phyloP scores from a whole-genome alignment of 108 stramenopile genomes.

The Fistulifera pelliculosa region DNA sequence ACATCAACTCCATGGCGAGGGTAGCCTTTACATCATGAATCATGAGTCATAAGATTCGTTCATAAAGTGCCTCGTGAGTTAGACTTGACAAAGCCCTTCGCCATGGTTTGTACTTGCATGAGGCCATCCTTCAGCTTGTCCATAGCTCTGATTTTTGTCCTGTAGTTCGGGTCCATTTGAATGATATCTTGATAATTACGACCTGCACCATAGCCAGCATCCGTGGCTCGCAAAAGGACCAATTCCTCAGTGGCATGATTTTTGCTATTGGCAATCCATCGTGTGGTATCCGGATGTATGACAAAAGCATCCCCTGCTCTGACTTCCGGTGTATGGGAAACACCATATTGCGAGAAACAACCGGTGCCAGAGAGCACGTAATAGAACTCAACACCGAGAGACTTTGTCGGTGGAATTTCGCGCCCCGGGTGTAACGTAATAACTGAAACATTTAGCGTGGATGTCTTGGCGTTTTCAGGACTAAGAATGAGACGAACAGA shows the following conservation, averaged over 20 bases:
- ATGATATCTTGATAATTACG: background rate
- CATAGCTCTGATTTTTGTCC: no score
- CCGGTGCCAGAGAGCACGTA: slow-evolving; percentile 9
- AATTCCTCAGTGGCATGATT: slow-evolving; percentile 1
- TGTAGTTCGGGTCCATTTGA: background rate
- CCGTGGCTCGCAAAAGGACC: slow-evolving; percentile 6
- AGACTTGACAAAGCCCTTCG: background rate
- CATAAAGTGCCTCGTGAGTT: background rate
- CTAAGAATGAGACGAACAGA: background rate
- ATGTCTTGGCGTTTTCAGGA: background rate
- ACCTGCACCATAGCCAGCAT: background rate
- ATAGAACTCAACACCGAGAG: slow-evolving; percentile 8
- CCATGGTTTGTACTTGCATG: slow-evolving; percentile 2
- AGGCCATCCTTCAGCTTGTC: background rate
- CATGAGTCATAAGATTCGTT: no score
- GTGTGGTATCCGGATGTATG: slow-evolving; percentile 2
- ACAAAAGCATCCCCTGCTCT: slow-evolving; percentile 7
- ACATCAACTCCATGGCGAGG: no score
- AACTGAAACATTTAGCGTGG: background rate
- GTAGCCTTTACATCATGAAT: no score
- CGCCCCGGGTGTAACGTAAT: background rate
- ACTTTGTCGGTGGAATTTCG: slow-evolving; percentile 1
- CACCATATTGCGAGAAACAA: slow-evolving; percentile 1
- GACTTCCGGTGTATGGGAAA: background rate
- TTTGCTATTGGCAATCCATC: slow-evolving; percentile 8